Base-by-base conservation (phyloP, 768 basidiomycete species). In the Scleroderma bovista region DNA sequence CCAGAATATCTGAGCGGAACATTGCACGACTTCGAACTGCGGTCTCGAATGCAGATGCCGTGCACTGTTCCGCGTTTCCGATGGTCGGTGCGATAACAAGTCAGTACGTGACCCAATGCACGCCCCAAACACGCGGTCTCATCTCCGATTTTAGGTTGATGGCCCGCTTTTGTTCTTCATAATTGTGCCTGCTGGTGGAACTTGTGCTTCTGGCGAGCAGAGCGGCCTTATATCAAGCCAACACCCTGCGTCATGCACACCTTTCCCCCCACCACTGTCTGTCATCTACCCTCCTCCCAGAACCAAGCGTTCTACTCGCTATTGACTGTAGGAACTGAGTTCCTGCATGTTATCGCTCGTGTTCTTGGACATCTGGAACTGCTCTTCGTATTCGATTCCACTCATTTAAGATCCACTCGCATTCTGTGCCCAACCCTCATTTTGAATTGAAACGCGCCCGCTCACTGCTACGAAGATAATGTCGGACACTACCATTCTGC, bases 41-140 rank as follows among this genome's bases (percentile, higher is more conserved):
- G 12, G 19, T 22, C 4, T 22, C 6, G 12, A 23, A 13, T 19
- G 12, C 38, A 16, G 19, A 20, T 8, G 17, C 17, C 39, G 12
- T 40, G 39, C 20, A 23, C 19, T 19, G 22, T 19, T 12, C 39
- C 24, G 24, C 15, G 13, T 16, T 15, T 42, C 22, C 12, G n/a
- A n/a, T n/a, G n/a, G n/a, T n/a, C n/a, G n/a, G 13, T 5, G 5
- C 6, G 37, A 51, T 15, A 46, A 47, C 51, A n/a, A 34, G 12
- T 20, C 34, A 47, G 32, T 43, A 23, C 41, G 32, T 40, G 38
- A 41, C 38, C 24, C 37, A 20, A 29, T 38, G 37, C 23, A 54
- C 44, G 51, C 50, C 44, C 9, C 44, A 44, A 47, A 62, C 63
- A 62, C 60, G 57, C 59, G 63, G 53, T 41, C 42, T 49, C 51